Conservation (phyloP, 352 stramenopile species). For the Phytophthora palmivora region DNA sequence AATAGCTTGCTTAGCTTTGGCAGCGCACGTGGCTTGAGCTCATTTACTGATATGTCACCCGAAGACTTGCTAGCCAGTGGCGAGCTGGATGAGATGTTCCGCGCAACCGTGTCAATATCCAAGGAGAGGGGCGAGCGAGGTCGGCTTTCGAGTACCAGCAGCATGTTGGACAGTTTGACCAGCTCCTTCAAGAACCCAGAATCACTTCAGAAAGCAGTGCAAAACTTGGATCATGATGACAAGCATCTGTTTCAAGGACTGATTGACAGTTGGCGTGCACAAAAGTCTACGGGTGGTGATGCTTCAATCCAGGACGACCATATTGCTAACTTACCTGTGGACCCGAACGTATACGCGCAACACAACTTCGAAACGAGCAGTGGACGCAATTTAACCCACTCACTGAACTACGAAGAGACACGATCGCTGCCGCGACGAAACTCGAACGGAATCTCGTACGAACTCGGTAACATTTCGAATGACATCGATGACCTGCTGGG, state of each 20-base stretch:
- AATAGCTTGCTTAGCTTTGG: slow-evolving; percentile 78
- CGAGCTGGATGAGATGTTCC: slow-evolving; percentile 84
- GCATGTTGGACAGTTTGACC: slow-evolving; percentile 55
- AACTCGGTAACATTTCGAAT: slow-evolving; percentile 48
- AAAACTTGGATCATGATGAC: slow-evolving; percentile 65
- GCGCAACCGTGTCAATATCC: slow-evolving; percentile 69
- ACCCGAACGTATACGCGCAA: slow-evolving; percentile 44
- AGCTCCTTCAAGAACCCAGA: slow-evolving; percentile 64
- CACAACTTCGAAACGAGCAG: slow-evolving; percentile 43
- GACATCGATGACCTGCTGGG: slow-evolving; percentile 61
- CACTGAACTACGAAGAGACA: slow-evolving; percentile 42
- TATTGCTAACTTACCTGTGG: slow-evolving; percentile 51
- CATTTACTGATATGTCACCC: slow-evolving; percentile 77
- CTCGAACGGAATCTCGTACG: slow-evolving; percentile 47
- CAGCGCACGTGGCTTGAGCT: slow-evolving; percentile 54
- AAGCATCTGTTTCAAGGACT: slow-evolving; percentile 76
- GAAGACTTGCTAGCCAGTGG: slow-evolving; percentile 81
- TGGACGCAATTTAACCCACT: slow-evolving; percentile 49
- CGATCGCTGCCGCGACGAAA: slow-evolving; percentile 39
- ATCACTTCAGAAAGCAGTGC: slow-evolving; percentile 60
- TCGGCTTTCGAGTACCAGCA: slow-evolving; percentile 29
- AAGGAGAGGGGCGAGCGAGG: slow-evolving; percentile 40
- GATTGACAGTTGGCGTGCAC: slow-evolving; percentile 57
- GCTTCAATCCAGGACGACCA: slow-evolving; percentile 24
- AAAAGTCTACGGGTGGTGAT: slow-evolving; percentile 27